phyloP scores from a whole-genome alignment of 371 early-diverging fungal species.

The Circinella minor region DNA sequence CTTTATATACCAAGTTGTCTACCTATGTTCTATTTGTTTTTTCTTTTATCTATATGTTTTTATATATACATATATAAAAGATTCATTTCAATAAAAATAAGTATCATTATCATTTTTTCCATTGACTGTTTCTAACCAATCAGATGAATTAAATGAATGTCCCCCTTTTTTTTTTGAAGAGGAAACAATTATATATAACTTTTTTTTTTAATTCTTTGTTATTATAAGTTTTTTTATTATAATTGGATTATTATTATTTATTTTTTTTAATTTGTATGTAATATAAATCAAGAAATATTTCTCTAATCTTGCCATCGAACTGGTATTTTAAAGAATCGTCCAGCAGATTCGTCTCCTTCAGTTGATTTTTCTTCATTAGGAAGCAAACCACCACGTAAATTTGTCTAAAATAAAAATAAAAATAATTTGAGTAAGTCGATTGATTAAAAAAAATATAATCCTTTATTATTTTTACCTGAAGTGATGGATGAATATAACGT shows the following conservation, averaged over 20 bases:
- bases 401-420: slow-evolving; percentile 22
- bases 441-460: too few species aligned
- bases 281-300: too few species aligned
- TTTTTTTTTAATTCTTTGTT: too few species aligned
- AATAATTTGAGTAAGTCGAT: background rate
- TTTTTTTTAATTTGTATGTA: too few species aligned
- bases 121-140: background rate
- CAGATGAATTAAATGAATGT: background rate
- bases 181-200: too few species aligned
- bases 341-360: slow-evolving; percentile 10
- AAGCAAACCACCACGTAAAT: slow-evolving; percentile 27
- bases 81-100: too few species aligned
- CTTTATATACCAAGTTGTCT: too few species aligned
- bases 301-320: slow-evolving; percentile 18
- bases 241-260: too few species aligned
- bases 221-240: too few species aligned
- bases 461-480: slow-evolving; percentile 36
- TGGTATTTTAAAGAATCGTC: slow-evolving; percentile 29
- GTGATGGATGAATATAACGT: slow-evolving; percentile 50
- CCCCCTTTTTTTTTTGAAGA: background rate
- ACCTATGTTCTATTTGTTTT: too few species aligned
- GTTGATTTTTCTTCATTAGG: slow-evolving; percentile 23
- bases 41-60: too few species aligned
- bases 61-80: too few species aligned
- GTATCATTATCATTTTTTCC: background rate